phyloP scores from a whole-genome alignment of 257 asterid species.

The Solanum arcanum region DNA sequence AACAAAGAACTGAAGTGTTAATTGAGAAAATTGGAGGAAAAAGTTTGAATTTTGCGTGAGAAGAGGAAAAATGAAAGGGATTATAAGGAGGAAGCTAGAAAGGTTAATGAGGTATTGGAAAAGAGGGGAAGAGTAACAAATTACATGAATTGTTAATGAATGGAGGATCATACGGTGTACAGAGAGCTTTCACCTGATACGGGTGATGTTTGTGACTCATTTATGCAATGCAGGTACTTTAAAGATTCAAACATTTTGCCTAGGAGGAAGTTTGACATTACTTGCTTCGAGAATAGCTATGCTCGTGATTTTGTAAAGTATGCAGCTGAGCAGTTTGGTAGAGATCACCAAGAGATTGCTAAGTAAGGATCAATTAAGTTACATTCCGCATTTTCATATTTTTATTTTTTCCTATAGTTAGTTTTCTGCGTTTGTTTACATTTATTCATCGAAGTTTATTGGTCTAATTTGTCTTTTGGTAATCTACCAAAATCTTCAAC shows the following conservation, averaged over 20 bases:
- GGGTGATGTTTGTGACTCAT: not conserved
- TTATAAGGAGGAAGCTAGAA: not conserved
- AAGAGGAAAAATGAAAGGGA: not conserved
- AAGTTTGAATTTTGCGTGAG: conserved; percentile 20
- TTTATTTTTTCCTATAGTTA: not conserved
- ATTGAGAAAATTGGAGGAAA: conserved; percentile 36
- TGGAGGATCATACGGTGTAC: too few species aligned
- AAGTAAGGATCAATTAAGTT: not conserved
- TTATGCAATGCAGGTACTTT: not conserved
- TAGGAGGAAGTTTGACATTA: not conserved
- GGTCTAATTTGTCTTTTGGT: not conserved
- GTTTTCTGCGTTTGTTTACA: not conserved
- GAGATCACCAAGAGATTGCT: not conserved
- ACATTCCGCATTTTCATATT: not conserved
- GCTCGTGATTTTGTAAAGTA: not conserved
- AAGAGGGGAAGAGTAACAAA: not conserved
- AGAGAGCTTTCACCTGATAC: not conserved
- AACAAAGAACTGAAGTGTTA: conserved; percentile 12
- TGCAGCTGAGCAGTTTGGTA: not conserved
- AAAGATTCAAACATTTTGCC: not conserved
- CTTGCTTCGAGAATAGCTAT: not conserved
- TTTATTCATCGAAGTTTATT: not conserved
- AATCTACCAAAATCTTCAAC: not conserved
- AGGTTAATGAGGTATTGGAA: not conserved
- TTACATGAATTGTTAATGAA: too few species aligned